Evolutionary conservation across 2,329 filamentous ascomycete species (phyloP), one percentile per base, ranked within the genome.

Genomic region (Amauroascus verrucosus): DNA sequence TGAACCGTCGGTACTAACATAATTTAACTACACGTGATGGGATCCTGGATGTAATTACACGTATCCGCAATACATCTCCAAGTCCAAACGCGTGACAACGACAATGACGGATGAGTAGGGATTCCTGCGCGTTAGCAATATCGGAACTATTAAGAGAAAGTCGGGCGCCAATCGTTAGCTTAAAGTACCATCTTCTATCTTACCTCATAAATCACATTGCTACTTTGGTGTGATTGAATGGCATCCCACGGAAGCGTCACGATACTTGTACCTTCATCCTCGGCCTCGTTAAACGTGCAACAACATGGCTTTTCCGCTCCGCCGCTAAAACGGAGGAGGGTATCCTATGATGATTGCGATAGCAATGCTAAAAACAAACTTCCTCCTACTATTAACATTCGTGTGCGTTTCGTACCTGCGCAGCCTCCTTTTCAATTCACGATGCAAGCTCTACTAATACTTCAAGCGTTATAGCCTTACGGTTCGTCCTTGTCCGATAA

Each of bases 281-380:
- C 60, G n/a, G 60, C 59, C 30, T 57, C 65, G 32, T 58, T 68
- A 51, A 68, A 70, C 60, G 63, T 58, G 46, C 58, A 66, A 38
- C 61, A 26, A 38, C 61, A 26, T 28, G 22, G 60, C 48, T 62
- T 60, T 32, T 46, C 55, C 35, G 57, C 57, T 52, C 63, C 63
- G 22, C 61, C 60, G 4, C 54, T 58, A 26, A 70, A 69, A 54
- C 69, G 66, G 56, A 65, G 69, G 30, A 72, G 70, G 53, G 56
- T 61, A 49, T 59, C 54, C 28, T 54, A 63, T 32, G 53, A 51
- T 2, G 48, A 49, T 44, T 28, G 54, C 53, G 56, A 58, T 24
- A 6, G 26, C 28, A 28, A 16, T 6, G 43, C 28, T 11, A 55
- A 35, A 16, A 11, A 7, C 28, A 51, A 48, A 54, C 57, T 60